Conservation (phyloP, 441 rosid genomes). For the Syzygium malaccense region DNA sequence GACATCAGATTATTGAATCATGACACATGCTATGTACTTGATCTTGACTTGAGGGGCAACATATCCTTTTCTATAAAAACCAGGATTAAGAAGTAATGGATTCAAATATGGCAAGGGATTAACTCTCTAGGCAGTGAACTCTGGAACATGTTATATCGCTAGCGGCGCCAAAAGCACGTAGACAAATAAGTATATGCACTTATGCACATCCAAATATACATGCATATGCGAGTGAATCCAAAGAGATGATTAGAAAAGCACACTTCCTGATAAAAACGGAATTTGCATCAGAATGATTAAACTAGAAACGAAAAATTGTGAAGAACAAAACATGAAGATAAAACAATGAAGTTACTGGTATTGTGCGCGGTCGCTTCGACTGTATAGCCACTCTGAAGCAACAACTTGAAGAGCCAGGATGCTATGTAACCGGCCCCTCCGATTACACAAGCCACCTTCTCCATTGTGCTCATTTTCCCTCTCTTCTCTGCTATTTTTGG, state of each 20-base stretch:
- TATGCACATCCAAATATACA: not conserved
- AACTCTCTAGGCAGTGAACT: not conserved
- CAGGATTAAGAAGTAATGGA: not conserved
- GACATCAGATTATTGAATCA: not conserved
- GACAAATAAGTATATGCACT: not conserved
- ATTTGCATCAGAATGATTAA: not conserved
- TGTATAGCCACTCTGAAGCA: constrained; percentile 19
- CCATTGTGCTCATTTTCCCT: not conserved
- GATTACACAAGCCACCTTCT: not conserved
- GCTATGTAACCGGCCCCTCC: constrained; percentile 42
- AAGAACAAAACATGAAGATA: not conserved
- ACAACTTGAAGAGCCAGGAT: constrained; percentile 31
- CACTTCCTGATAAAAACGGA: not conserved
- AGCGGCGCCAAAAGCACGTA: not conserved
- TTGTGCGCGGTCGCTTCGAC: not conserved
- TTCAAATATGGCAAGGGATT: not conserved
- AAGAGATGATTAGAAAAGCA: not conserved
- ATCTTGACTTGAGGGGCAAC: not conserved
- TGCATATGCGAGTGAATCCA: not conserved
- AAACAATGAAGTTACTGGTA: not conserved
- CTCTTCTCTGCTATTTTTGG: not conserved
- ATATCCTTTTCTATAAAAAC: not conserved
- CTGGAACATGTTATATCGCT: not conserved
- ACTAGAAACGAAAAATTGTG: not conserved
- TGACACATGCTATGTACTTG: not conserved